Evolutionary conservation across 495 filamentous ascomycete species (phyloP), one percentile per base, ranked within the genome.

Genomic region (Xylaria castorea): DNA sequence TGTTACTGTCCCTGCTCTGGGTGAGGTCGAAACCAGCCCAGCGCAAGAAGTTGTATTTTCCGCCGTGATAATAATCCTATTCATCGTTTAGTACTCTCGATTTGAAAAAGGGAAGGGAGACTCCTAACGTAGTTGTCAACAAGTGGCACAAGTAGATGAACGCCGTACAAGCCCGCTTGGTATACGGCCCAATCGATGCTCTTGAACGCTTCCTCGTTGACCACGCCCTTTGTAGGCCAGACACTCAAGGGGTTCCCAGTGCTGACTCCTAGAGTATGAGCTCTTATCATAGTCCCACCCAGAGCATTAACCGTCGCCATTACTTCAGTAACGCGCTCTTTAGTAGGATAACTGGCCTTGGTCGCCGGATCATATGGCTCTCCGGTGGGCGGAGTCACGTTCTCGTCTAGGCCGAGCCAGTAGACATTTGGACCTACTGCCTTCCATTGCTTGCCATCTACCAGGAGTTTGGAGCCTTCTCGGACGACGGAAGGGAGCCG

Each of bases 351-450:
- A 70, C 82, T 85, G 27, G 86, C 83, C 25, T 85, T 85, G 53
- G 76, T 80, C 5, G 82, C 81, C 0, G 82, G 82, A 68, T 88
- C 86, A 75, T 80, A 88, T 6, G 87, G 86, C 71, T 84, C 78
- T 9, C 82, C 85, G 1, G 79, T 71, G 0, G 86, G 83, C 2
- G 86, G 87, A 8, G 79, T 80, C 27, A 89, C 86, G 75, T 89
- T 89, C 79, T 89, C 86, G 73, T 89, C 87, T 0, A 89, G 82
- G 1, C 87, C 87, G 27, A 88, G 81, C 87, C 87, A 89, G 78
- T 89, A 89, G 9, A 89, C 81, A 71, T 89, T 89, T 9, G 84
- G 83, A 0, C 86, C 87, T 50, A 84, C 82, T 1, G 84, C 85
- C 63, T 84, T 85, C 83, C 83, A 89, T 20, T 71, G 79, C 72